Base-by-base conservation (phyloP, 2,329 filamentous ascomycete species). In the Penicillium paneum region DNA sequence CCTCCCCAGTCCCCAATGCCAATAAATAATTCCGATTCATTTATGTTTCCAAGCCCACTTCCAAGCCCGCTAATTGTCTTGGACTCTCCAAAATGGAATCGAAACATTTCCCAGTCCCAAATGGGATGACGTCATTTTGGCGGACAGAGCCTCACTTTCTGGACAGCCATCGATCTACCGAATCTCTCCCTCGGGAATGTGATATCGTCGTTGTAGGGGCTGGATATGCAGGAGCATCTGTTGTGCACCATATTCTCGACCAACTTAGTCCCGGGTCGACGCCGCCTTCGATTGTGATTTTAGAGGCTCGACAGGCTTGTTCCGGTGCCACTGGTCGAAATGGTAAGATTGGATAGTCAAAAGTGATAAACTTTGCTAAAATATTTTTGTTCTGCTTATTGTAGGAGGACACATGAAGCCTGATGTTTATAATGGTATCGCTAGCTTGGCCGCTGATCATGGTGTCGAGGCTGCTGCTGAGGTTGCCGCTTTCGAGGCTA, bases 161-260 rank as follows among this genome's bases (percentile, higher is more conserved):
- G 2, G 75, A 78, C 53, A 67, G 72, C 50, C 66, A 75, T 56
- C 70, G 75, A n/a, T 74, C 68, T 28, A 74, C 70, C 0, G 62
- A 69, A 3, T 57, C 59, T 8, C 61, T 80, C 0, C 78, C 78
- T 0, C 43, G 60, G 3, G 47, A 71, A 28, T 66, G 64, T n/a
- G 76, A 80, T 40, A 71, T 80, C 49, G 69, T 73, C 8, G 71
- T 81, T 19, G 68, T 80, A 3, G 78, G 78, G 0, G 71, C 74
- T 6, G 78, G 78, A 0, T 78, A 73, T 51, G 69, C 78, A 0
- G 78, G 78, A 0, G 71, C 71, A 0, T 72, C 75, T 0, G 66
- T 74, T 1, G 71, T 71, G 0, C 73, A 77, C 49, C 71, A 79
- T 59, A 70, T 74, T n/a, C 56, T 76, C 2, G 49, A 66, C 1